phyloP scores from a whole-genome alignment of 2,329 filamentous ascomycete species.

The Ophiostoma perfectum region DNA sequence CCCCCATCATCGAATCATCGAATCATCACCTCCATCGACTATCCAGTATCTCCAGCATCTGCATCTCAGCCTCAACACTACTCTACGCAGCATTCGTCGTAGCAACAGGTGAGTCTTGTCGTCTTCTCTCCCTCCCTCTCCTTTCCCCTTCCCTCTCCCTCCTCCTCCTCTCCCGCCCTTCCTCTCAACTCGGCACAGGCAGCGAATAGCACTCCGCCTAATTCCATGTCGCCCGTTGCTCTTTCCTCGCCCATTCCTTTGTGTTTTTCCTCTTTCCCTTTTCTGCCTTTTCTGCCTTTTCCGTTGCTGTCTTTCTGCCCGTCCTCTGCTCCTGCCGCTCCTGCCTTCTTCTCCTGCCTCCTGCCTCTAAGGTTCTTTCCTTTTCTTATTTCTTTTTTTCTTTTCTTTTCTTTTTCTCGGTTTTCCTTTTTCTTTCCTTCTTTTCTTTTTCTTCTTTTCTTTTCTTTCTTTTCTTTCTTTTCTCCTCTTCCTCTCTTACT shows the following conservation, averaged over 20 bases:
- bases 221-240: background rate
- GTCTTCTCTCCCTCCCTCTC: no score
- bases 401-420: background rate
- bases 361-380: background rate
- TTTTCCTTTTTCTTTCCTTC: background rate
- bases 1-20: background rate
- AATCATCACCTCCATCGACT: background rate
- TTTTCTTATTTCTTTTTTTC: background rate
- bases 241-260: constrained; percentile 3
- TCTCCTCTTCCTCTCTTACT: constrained; percentile 4
- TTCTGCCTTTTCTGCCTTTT: background rate
- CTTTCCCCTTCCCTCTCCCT: no score
- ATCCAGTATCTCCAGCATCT: background rate
- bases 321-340: background rate
- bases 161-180: no score
- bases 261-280: constrained; percentile 5
- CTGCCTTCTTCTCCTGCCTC: background rate
- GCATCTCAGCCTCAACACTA: background rate
- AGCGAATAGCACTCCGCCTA: background rate
- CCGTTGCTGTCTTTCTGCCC: background rate
- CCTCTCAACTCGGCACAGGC: background rate
- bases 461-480: background rate
- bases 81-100: background rate
- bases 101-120: no score
- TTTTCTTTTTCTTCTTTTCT: background rate